Conservation (phyloP, 768 basidiomycete species). For the Lactarius vividus region DNA sequence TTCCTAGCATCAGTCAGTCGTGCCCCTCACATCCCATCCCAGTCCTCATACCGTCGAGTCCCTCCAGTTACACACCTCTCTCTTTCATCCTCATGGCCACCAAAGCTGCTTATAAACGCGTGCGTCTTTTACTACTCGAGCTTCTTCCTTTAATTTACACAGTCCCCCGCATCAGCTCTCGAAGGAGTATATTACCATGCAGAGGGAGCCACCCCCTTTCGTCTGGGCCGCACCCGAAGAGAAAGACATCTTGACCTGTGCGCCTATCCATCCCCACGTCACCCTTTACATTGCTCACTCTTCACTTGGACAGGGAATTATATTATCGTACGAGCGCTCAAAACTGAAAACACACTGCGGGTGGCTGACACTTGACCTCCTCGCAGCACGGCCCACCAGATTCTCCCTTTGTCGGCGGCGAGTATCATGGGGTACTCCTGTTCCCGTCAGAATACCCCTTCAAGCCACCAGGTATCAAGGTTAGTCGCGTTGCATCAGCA, state of each 20-base stretch:
- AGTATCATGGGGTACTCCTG: conserved; percentile 89
- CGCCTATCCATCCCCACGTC: conserved; percentile 35
- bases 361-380: conserved; percentile 23
- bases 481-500: conserved; percentile 35
- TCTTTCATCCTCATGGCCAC: conserved; percentile 57
- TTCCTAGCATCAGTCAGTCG: conserved; percentile 1
- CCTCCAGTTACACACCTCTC: background rate
- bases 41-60: background rate
- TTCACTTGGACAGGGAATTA: conserved; percentile 71
- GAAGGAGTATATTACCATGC: conserved; percentile 92
- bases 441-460: conserved; percentile 96
- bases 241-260: conserved; percentile 95
- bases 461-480: conserved; percentile 96
- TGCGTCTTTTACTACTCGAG: conserved; percentile 35
- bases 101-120: conserved; percentile 85
- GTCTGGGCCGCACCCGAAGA: conserved; percentile 95
- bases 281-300: background rate
- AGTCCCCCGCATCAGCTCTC: conserved; percentile 49
- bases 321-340: conserved; percentile 65
- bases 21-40: background rate
- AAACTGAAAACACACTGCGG: background rate
- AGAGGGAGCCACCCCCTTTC: conserved; percentile 91
- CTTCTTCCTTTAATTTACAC: conserved; percentile 2
- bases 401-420: conserved; percentile 86
- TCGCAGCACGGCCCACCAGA: conserved; percentile 88